Base-by-base conservation (phyloP, 306 rosid species). In the Pueraria montana region DNA sequence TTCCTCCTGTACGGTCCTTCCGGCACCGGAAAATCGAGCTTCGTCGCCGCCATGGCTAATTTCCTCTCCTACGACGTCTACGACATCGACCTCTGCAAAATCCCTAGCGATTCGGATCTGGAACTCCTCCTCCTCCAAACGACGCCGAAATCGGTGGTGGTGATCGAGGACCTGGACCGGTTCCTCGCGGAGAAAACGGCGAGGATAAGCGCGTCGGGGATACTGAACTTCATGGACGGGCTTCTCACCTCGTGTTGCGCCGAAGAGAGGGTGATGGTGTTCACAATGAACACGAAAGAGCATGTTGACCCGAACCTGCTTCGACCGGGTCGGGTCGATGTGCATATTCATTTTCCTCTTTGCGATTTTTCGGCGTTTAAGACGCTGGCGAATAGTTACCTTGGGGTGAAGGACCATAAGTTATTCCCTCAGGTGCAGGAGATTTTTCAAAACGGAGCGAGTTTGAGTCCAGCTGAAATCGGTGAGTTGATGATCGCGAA, bases 41-140 rank as follows among this genome's bases (percentile, higher is more conserved):
- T 94, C 87, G 89, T 92, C 36, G 98, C 97, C 49, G 98, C 97
- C 74, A 90, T 94, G 97, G 98, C 94, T 18, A 91, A 92, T 76
- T 94, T 94, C 83, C 89, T 94, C 64, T 67, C 67, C 42, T 92
- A 89, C 87, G 92, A 94, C 53, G 91, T 94, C 18, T 94, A 89
- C 81, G 86, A 92, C 69, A 83, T 94, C 79, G 92, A 94, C 23
- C 85, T 94, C 18, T 89, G 82, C 5, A 83, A 62, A 18, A 74
- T 91, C 34, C 20, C 63, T 0, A 88, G 84, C 84, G 97, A 91
- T 11, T 85, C 94, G 7, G 91, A 91, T 83, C 88, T 94, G 66
- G 88, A 90, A 76, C 64, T 32, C 26, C 72, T 92, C n/a, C 82
- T 90, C 6, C 79, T 94, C 0, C 92, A 89, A 71, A 90, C 98